phyloP scores from a whole-genome alignment of 1,284 basidiomycete genomes.

The Neonothopanus nambi region DNA sequence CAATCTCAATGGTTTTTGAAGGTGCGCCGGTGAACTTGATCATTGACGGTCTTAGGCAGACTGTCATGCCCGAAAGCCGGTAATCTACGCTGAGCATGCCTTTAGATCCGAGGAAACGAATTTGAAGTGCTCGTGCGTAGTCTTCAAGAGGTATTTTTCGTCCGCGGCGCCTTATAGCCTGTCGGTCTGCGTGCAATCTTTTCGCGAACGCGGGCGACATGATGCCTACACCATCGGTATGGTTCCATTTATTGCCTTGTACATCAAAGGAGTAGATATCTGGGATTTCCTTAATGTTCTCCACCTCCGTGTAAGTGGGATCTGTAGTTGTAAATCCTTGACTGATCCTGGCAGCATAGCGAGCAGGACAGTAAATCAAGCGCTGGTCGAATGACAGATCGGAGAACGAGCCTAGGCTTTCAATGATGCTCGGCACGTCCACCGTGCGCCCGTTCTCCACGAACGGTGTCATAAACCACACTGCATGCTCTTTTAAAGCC shows the following conservation, averaged over 20 bases:
- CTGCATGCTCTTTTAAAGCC: slow-evolving; percentile 50
- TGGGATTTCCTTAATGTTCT: slow-evolving; percentile 42
- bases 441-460: slow-evolving; percentile 31
- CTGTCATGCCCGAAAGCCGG: slow-evolving; percentile 41
- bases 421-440: slow-evolving; percentile 48
- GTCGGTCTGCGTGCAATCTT: slow-evolving; percentile 48
- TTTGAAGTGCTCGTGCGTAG: slow-evolving; percentile 54
- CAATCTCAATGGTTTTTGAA: slow-evolving; percentile 59
- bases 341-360: slow-evolving; percentile 70
- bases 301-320: slow-evolving; percentile 50
- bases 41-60: slow-evolving; percentile 59
- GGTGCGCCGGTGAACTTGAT: slow-evolving; percentile 59
- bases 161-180: slow-evolving; percentile 23
- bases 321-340: slow-evolving; percentile 76
- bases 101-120: slow-evolving; percentile 63
- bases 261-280: slow-evolving; percentile 45
- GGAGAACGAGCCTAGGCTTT: slow-evolving; percentile 53
- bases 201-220: slow-evolving; percentile 59
- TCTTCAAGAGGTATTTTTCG: slow-evolving; percentile 33
- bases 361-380: slow-evolving; percentile 62
- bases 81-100: slow-evolving; percentile 63
- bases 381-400: slow-evolving; percentile 41
- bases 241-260: slow-evolving; percentile 41
- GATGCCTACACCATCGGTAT: slow-evolving; percentile 70
- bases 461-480: slow-evolving; percentile 54